phyloP scores from a whole-genome alignment of 1,139 yeast genomes.

The Hanseniaspora gamundiae region DNA sequence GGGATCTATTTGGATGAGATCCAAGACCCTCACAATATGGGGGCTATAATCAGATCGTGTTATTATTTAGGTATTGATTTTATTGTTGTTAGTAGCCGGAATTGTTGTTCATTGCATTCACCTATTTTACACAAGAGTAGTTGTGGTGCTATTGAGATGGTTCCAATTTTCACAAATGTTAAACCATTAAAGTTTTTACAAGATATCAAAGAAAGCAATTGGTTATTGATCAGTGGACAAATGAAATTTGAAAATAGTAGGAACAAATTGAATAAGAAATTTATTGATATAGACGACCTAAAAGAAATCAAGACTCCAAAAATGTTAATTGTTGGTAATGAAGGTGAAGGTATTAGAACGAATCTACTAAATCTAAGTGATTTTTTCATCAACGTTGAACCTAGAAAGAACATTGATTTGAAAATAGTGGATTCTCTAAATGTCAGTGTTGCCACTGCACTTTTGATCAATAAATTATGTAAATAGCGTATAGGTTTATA shows the following conservation, averaged over 20 bases:
- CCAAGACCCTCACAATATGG: slow-evolving; percentile 84
- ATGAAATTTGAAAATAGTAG: slow-evolving; percentile 10
- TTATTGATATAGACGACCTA: slow-evolving; percentile 22
- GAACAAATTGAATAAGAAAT: slow-evolving; percentile 30
- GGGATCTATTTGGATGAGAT: slow-evolving; percentile 74
- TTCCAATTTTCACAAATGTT: slow-evolving; percentile 46
- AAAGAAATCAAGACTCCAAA: slow-evolving; percentile 46
- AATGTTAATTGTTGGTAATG: slow-evolving; percentile 70
- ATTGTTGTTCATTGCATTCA: slow-evolving; percentile 55
- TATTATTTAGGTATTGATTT: slow-evolving; percentile 80
- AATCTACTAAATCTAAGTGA: slow-evolving; percentile 52
- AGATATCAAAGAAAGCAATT: slow-evolving; percentile 39
- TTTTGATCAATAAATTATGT: slow-evolving; percentile 38
- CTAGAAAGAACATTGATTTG: slow-evolving; percentile 25
- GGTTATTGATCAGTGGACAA: slow-evolving; percentile 60
- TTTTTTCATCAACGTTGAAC: slow-evolving; percentile 44
- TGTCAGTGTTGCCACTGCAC: slow-evolving; percentile 81
- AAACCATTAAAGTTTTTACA: slow-evolving; percentile 56
- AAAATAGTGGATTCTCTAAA: slow-evolving; percentile 64
- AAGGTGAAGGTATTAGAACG: slow-evolving; percentile 71
- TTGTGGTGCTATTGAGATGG: slow-evolving; percentile 76
- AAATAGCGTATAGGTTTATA: background rate
- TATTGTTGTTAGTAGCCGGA: slow-evolving; percentile 54
- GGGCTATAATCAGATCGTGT: slow-evolving; percentile 75
- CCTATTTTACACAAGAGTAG: slow-evolving; percentile 74